phyloP scores from a whole-genome alignment of 169 alveolate species.

The Eimeria brunetti region DNA sequence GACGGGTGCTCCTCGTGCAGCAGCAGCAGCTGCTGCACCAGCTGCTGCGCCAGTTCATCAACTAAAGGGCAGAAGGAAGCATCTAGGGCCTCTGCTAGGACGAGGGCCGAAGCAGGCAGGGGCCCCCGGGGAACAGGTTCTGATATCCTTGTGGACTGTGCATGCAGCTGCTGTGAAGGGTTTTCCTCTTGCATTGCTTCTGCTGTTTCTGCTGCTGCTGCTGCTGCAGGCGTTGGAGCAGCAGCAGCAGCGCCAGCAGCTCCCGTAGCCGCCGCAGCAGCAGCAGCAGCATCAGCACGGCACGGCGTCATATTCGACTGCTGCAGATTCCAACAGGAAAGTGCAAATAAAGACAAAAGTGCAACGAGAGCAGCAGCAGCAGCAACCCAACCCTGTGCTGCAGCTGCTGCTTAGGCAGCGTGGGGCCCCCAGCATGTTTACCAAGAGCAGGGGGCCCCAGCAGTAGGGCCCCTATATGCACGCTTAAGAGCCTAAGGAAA shows the following conservation, averaged over 20 bases:
- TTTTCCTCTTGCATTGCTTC: neutral
- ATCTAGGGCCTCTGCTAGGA: slow-evolving; percentile 32
- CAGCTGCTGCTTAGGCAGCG: too few species aligned
- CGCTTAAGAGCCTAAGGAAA: neutral
- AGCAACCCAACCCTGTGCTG: neutral
- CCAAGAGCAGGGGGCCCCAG: neutral
- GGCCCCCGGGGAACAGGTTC: neutral
- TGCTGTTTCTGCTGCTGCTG: slow-evolving; percentile 16
- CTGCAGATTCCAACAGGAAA: neutral
- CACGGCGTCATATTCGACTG: neutral
- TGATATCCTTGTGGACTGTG: too few species aligned
- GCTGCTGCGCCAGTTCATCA: slow-evolving; percentile 24
- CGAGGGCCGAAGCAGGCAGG: neutral
- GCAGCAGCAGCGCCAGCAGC: too few species aligned
- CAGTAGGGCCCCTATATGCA: neutral
- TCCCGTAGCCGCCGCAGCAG: too few species aligned
- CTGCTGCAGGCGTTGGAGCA: too few species aligned
- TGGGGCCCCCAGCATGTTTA: too few species aligned
- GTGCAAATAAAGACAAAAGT: too few species aligned
- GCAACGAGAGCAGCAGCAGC: neutral
- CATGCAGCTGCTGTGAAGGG: neutral
- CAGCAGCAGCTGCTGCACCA: slow-evolving; percentile 46
- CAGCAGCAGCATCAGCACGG: neutral
- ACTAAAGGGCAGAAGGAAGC: slow-evolving; percentile 18
- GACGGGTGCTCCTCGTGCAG: slow-evolving; percentile 42